Evolutionary conservation across 202 grass and related monocot species (phyloP).

Genomic region (Panicum virgatum): DNA sequence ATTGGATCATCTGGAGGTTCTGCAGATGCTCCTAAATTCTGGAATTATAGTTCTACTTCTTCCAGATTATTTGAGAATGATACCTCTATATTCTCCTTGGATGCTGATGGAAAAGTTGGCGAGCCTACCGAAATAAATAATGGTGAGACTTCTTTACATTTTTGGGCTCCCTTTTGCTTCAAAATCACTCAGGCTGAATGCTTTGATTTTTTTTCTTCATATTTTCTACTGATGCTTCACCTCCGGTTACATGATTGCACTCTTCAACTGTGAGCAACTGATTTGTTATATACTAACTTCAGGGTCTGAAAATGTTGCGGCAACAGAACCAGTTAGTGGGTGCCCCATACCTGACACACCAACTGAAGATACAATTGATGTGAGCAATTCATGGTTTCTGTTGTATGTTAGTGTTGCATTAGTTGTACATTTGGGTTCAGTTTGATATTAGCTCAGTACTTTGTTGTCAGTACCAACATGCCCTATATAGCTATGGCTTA

Average conservation of each 20-base stretch:
- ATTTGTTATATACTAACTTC: conserved; percentile 31
- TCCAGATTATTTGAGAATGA: conserved; percentile 64
- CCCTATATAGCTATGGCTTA: background rate
- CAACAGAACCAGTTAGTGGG: conserved; percentile 32
- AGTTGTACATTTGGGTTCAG: conserved; percentile 9
- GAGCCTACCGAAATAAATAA: conserved; percentile 25
- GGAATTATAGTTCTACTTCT: conserved; percentile 40
- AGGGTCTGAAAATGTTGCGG: conserved; percentile 52
- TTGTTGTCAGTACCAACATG: conserved; percentile 10
- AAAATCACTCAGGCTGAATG: conserved; percentile 8
- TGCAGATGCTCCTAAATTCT: conserved; percentile 49
- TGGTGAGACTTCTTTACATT: conserved; percentile 42
- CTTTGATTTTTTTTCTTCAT: conserved; percentile 18
- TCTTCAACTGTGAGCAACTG: conserved; percentile 8
- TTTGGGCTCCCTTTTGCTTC: background rate
- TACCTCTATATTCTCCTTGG: conserved; percentile 28
- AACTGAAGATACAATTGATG: conserved; percentile 46
- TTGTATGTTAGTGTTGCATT: conserved; percentile 26
- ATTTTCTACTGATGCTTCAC: background rate
- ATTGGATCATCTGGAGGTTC: conserved; percentile 44
- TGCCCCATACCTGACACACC: conserved; percentile 24
- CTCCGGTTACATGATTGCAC: background rate
- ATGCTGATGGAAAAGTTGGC: conserved; percentile 29
- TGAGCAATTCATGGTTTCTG: conserved; percentile 33
- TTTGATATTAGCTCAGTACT: conserved; percentile 1